Evolutionary conservation across 2,329 filamentous ascomycete genomes (phyloP), one percentile per base, ranked within the genome.

Genomic region (Sporothrix brunneoviolacea): DNA sequence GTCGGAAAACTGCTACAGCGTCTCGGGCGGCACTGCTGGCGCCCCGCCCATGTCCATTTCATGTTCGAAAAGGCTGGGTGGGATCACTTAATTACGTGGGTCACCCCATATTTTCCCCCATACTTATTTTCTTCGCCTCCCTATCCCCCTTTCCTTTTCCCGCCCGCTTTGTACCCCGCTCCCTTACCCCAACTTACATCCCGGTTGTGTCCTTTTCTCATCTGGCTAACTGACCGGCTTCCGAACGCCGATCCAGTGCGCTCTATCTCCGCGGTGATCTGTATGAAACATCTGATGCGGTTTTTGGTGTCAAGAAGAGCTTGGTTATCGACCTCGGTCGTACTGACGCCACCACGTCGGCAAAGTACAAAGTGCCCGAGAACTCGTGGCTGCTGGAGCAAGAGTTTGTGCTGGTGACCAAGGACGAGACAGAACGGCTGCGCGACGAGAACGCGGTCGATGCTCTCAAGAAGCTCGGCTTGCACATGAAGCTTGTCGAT

Each of bases 291-390:
- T 87, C 84, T 0, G 88, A 94, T 62, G 86, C 88, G 0, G 88
- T 94, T 1, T 94, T 94, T 59, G 88, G 88, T 18, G 88, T 94
- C 51, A 95, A 94, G 65, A 76, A 88, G 62, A 88, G 84, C 24
- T 72, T 94, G 12, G 70, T 88, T n/a, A 74, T 89, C 13, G 84
- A 88, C 57, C 69, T 67, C 58, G 73, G 54, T 68, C 75, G 60
- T 70, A 80, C 58, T 44, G 71, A 68, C 66, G 73, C 64, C 30
- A 73, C 74, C 39, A 74, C 74, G 51, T 79, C 83, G 0, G 65
- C 72, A 57, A 70, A 80, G 60, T 86, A 90, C 62, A 74, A 71
- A 15, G 80, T 89, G 6, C 64, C 76, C 28, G 79, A 83, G 57
- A 85, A 80, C 8, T 76, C 72, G 19, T 79, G 79, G 46, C 60